Evolutionary conservation across 169 alveolate genomes (phyloP).

Genomic region (Besnoitia besnoiti): DNA sequence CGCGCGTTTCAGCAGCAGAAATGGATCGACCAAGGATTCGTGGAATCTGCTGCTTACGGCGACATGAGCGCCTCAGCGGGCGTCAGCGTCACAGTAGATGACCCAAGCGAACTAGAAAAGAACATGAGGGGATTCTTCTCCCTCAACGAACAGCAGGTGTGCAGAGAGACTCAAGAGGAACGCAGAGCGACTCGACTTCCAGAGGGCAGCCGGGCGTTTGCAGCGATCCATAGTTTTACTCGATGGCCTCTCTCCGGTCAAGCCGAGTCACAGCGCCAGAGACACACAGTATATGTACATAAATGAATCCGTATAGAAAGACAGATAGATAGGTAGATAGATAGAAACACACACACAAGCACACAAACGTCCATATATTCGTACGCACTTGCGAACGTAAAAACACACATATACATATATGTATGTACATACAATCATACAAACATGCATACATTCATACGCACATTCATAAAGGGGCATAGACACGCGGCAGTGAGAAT

Average conservation of each 20-base stretch:
- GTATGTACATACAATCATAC: too few relatives aligned
- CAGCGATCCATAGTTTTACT: neutral
- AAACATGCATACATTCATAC: neutral
- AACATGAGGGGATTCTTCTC: neutral
- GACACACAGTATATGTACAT: too few relatives aligned
- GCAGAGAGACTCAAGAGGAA: neutral
- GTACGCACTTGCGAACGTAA: too few relatives aligned
- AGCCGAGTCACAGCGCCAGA: too few relatives aligned
- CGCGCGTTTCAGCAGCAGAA: slow-evolving; percentile 6
- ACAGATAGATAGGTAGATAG: too few relatives aligned
- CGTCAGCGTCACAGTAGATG: slow-evolving; percentile 10
- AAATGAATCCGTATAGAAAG: too few relatives aligned
- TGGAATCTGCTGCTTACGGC: neutral
- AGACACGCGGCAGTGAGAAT: neutral
- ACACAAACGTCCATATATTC: too few relatives aligned
- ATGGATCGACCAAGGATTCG: slow-evolving; percentile 26
- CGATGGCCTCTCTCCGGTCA: too few relatives aligned
- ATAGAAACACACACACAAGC: too few relatives aligned
- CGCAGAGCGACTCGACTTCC: too few relatives aligned
- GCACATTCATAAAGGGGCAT: neutral
- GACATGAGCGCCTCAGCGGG: neutral
- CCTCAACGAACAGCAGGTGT: slow-evolving; percentile 17
- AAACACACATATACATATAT: too few relatives aligned
- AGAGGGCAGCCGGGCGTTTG: too few relatives aligned
- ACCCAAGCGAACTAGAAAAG: neutral